Conservation (phyloP, 768 basidiomycete species). For the Mycena olivaceomarginata region DNA sequence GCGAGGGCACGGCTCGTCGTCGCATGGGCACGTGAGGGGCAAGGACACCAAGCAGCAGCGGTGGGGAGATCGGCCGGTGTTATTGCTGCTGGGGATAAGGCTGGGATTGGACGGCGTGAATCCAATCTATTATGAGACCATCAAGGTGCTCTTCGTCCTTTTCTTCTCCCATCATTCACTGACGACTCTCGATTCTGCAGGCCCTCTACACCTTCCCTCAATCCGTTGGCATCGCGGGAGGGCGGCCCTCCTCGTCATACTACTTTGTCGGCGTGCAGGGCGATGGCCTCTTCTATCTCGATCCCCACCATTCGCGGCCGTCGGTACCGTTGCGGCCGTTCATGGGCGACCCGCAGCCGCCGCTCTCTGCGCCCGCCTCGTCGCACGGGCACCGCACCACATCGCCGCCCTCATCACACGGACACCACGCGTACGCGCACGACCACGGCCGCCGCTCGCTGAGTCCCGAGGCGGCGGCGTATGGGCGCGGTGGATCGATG, state of each 20-base stretch:
- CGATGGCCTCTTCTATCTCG: background rate
- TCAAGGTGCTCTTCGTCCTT: background rate
- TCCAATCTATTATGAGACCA: background rate
- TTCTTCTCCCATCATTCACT: background rate
- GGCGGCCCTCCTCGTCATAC: background rate
- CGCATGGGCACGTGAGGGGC: too few relatives aligned
- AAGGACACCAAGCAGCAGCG: too few relatives aligned
- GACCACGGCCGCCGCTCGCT: constrained; percentile 27
- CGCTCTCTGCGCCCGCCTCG: background rate
- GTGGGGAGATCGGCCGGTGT: background rate
- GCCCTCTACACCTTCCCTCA: background rate
- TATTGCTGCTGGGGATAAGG: background rate
- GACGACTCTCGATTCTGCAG: too few relatives aligned
- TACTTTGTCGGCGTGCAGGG: background rate
- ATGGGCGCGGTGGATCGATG: background rate
- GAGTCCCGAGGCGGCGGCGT: constrained; percentile 16
- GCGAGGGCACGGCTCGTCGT: too few relatives aligned
- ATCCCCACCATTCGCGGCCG: constrained; percentile 70
- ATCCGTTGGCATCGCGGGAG: background rate
- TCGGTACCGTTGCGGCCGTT: constrained; percentile 80
- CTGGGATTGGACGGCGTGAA: background rate
- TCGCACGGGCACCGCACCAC: background rate
- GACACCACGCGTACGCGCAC: background rate
- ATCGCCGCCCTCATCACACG: background rate
- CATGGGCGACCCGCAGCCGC: background rate